Base-by-base conservation (phyloP, 2,329 filamentous ascomycete genomes). In the Arthroderma sp. region DNA sequence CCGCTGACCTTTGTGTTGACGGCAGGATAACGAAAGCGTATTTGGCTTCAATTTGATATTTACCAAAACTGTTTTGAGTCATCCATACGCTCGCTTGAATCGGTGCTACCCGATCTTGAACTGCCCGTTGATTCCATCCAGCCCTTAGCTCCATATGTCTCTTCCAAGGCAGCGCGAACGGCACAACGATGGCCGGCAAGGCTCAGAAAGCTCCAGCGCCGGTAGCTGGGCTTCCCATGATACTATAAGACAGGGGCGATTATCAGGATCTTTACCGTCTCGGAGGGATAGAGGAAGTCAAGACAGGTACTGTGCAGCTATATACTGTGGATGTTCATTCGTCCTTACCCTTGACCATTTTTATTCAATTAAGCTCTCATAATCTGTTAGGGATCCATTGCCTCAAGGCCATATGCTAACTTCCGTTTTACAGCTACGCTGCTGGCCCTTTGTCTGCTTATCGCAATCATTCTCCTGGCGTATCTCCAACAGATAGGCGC, bases 191-290 rank as follows among this genome's bases (percentile, higher is more conserved):
- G 52, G 56, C 29, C 60, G 64, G 40, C 60, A 65, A 53, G 64
- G 61, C 45, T 66, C 64, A n/a, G 61, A 60, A 45, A 63, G 59
- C 54, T 63, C 64, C 29, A 63, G 57, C 40, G 53, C 55, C 39
- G 57, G 58, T 42, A 66, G 62, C 52, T 61, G 57, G 52, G 52
- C 56, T 31, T 65, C 65, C 27, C 61, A 67, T 43, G 63, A 65
- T 41, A 67, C 62, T 2, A 53, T 67, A 29, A 63, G 52, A 44
- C 54, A 47, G 44, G 50, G 9, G 22, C 30, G 30, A 22, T 30
- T 39, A 27, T n/a, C 22, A 8, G 10, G 38, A 39, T 2, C n/a
- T 11, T 9, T 9, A 11, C 32, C 32, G 8, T 9, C 8, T 34
- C 32, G 11, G 11, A 34, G 32, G 32, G 11, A 34, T 9, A 8